Evolutionary conservation across 2,329 filamentous ascomycete genomes (phyloP).

Genomic region (Botrytis paeoniae): DNA sequence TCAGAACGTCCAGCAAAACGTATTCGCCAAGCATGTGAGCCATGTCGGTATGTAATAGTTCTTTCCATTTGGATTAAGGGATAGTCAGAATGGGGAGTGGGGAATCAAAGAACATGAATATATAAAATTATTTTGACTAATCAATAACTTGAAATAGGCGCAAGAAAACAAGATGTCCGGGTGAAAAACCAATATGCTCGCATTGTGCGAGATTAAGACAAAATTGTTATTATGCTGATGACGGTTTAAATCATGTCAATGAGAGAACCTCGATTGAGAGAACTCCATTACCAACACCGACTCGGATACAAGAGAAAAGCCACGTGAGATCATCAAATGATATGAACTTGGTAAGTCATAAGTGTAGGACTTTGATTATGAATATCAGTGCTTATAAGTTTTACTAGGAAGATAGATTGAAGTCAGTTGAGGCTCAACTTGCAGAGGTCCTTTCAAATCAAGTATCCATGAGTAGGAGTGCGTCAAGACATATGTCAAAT

Average conservation of each 20-base stretch:
- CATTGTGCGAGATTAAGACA: slow-evolving; percentile 49
- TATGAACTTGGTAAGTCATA: slow-evolving; percentile 7
- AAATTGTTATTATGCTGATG: slow-evolving; percentile 44
- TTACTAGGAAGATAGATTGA: slow-evolving; percentile 34
- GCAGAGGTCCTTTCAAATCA: slow-evolving; percentile 34
- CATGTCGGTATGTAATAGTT: slow-evolving; percentile 36
- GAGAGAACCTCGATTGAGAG: slow-evolving; percentile 21
- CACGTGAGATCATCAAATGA: slow-evolving; percentile 12
- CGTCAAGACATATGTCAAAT: slow-evolving; percentile 18
- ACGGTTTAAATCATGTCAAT: slow-evolving; percentile 21
- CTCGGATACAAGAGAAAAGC: neutral
- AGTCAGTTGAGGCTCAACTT: slow-evolving; percentile 32
- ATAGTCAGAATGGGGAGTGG: neutral
- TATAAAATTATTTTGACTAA: slow-evolving; percentile 5
- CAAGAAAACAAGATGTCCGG: slow-evolving; percentile 51
- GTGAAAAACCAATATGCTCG: slow-evolving; percentile 49
- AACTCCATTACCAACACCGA: neutral
- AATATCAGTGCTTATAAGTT: neutral
- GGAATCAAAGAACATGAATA: neutral
- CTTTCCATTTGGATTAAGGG: neutral
- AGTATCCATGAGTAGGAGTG: slow-evolving; percentile 19
- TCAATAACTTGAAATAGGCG: slow-evolving; percentile 38
- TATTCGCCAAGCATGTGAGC: slow-evolving; percentile 39
- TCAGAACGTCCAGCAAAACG: slow-evolving; percentile 35
- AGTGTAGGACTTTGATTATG: neutral